A percentile compares a stretch with the other conserved stretches of the same genome.
phyloP scores from a whole-genome alignment of 1,284 basidiomycete genomes.

The Moesziomyces sp. region DNA sequence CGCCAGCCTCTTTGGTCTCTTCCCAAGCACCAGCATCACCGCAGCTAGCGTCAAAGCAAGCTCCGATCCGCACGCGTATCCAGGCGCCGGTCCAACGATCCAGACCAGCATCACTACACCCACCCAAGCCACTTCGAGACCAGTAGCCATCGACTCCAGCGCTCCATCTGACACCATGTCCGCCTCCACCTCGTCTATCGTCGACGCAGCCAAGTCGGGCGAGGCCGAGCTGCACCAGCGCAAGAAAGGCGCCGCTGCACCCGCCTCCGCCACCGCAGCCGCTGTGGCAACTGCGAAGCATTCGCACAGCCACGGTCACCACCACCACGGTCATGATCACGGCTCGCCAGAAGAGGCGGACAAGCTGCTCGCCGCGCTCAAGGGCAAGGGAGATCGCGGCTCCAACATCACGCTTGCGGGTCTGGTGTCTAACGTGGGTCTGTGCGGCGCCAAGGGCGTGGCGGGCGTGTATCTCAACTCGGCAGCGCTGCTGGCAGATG shows the following conservation, averaged over 20 bases:
- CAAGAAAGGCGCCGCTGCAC: conserved; percentile 5
- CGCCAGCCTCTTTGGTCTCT: conserved; percentile 42
- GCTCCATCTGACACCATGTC: conserved; percentile 4
- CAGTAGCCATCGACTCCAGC: background rate
- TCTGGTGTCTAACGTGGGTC: conserved; percentile 82
- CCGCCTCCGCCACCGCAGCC: background rate
- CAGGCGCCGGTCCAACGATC: background rate
- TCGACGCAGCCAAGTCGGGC: conserved; percentile 26
- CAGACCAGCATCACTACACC: conserved; percentile 11
- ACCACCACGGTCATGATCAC: conserved; percentile 61
- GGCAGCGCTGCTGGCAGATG: conserved; percentile 90
- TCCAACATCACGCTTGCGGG: conserved; percentile 72
- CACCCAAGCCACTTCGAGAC: background rate
- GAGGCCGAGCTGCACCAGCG: conserved; percentile 24
- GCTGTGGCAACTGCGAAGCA: conserved; percentile 11
- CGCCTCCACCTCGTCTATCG: conserved; percentile 19
- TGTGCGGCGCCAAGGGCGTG: conserved; percentile 84
- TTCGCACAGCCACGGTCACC: conserved; percentile 20
- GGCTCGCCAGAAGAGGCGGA: conserved; percentile 67
- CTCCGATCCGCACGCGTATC: conserved; percentile 30
- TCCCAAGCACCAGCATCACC: conserved; percentile 37
- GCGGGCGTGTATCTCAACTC: conserved; percentile 74
- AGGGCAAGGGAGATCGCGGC: conserved; percentile 61
- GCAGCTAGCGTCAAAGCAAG: conserved; percentile 25
- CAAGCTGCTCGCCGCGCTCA: conserved; percentile 62